Percentiles rank a stretch among this genome's conserved stretches.
Conservation (phyloP, 306 rosid species). For the Medicago lupulina region DNA sequence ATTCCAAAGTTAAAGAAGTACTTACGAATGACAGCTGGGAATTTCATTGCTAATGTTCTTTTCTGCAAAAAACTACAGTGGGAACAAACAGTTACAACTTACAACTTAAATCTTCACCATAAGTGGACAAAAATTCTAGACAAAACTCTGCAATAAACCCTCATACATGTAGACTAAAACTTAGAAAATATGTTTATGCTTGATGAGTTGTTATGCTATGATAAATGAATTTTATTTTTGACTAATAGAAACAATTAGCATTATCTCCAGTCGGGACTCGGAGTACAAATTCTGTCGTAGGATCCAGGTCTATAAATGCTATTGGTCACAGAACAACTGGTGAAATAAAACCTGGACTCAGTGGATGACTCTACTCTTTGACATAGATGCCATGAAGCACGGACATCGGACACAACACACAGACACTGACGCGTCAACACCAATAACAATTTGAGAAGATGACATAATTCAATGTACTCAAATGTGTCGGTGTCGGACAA, state of each 20-base stretch:
- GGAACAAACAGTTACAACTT: slow-evolving; percentile 52
- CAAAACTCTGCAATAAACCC: slow-evolving; percentile 10
- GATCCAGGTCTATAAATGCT: background rate
- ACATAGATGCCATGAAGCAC: background rate
- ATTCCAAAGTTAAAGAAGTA: slow-evolving; percentile 41
- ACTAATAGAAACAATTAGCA: slow-evolving; percentile 16
- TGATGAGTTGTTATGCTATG: slow-evolving; percentile 29
- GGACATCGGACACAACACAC: too few relatives aligned
- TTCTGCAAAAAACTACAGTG: slow-evolving; percentile 68
- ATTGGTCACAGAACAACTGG: slow-evolving; percentile 11
- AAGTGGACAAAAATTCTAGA: slow-evolving; percentile 12
- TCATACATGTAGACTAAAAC: slow-evolving; percentile 24
- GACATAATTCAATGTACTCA: too few relatives aligned
- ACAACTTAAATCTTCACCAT: slow-evolving; percentile 38
- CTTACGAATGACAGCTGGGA: slow-evolving; percentile 77
- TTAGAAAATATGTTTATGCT: slow-evolving; percentile 35
- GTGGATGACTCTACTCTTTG: slow-evolving; percentile 13
- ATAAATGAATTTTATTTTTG: slow-evolving; percentile 15
- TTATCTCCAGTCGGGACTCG: background rate
- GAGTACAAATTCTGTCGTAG: slow-evolving; percentile 4
- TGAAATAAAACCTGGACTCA: slow-evolving; percentile 26
- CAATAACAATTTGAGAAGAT: too few relatives aligned
- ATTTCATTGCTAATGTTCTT: slow-evolving; percentile 64
- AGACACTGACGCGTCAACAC: too few relatives aligned
- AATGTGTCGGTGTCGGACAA: too few relatives aligned